A percentile compares a stretch with the other conserved stretches of the same genome.
phyloP scores from a whole-genome alignment of 2,329 filamentous ascomycete genomes.

The Boeremia exigua region DNA sequence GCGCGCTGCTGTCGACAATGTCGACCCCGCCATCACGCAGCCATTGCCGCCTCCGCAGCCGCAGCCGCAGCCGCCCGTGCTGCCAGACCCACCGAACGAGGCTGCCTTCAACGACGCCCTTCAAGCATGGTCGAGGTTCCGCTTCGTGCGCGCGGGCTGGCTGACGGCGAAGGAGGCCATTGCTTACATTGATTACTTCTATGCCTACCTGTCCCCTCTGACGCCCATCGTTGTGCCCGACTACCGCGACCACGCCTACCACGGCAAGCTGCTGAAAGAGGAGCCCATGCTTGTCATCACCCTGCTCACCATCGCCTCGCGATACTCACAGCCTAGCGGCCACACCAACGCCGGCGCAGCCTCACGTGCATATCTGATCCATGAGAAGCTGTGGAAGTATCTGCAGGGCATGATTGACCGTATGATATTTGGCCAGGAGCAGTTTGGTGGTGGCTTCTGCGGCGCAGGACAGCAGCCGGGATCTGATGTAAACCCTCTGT shows the following conservation, averaged over 20 bases:
- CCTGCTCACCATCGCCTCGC: conserved; percentile 86
- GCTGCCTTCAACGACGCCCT: conserved; percentile 67
- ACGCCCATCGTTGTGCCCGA: conserved; percentile 94
- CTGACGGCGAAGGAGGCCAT: conserved; percentile 94
- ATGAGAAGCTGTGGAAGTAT: conserved; percentile 94
- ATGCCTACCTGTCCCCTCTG: conserved; percentile 85
- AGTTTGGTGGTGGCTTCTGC: conserved; percentile 88
- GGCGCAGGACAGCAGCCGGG: conserved; percentile 71
- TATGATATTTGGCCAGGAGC: conserved; percentile 94
- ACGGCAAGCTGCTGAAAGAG: conserved; percentile 80
- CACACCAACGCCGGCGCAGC: conserved; percentile 69
- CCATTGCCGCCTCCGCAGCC: conserved; percentile 1
- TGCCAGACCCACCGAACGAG: conserved; percentile 44
- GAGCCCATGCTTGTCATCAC: conserved; percentile 94
- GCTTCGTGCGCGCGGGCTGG: conserved; percentile 96
- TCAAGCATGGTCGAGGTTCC: conserved; percentile 87
- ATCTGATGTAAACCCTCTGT: conserved; percentile 68
- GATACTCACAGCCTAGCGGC: conserved; percentile 80
- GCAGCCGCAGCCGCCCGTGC: conserved; percentile 15
- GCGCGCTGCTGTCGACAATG: conserved; percentile 29
- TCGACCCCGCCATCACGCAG: conserved; percentile 43
- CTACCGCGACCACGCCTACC: conserved; percentile 80
- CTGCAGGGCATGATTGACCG: conserved; percentile 94
- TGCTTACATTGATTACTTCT: conserved; percentile 95
- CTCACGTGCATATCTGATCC: conserved; percentile 87